Evolutionary conservation across 202 grass and related monocot species (phyloP).

Genomic region (Alloteropsis angusta): DNA sequence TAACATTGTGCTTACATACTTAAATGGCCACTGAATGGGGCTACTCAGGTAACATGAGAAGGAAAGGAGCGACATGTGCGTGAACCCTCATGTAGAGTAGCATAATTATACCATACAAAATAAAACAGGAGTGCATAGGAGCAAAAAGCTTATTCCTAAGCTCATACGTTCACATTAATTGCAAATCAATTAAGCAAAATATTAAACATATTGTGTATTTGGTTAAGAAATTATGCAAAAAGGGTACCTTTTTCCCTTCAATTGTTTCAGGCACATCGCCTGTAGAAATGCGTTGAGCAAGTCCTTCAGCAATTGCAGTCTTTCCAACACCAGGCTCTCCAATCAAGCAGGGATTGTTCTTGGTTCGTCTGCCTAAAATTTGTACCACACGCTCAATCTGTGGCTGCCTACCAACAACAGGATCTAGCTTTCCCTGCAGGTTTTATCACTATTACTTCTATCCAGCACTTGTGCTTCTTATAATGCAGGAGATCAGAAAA

Average conservation of each 20-base stretch:
- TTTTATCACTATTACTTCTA: background rate
- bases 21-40: background rate
- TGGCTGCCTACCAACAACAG: conserved; percentile 69
- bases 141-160: background rate
- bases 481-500: background rate
- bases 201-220: background rate
- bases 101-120: conserved; percentile 9
- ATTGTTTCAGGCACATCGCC: conserved; percentile 90
- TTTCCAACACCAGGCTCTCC: conserved; percentile 89
- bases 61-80: background rate
- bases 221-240: background rate
- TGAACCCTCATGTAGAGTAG: conserved; percentile 9
- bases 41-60: background rate
- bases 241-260: conserved; percentile 73
- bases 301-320: conserved; percentile 84
- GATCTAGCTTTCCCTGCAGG: conserved; percentile 67
- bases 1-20: background rate
- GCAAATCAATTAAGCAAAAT: conserved; percentile 6
- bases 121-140: background rate
- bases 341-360: conserved; percentile 88
- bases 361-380: conserved; percentile 71
- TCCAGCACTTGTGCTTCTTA: background rate
- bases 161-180: background rate
- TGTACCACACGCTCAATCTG: conserved; percentile 73
- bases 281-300: conserved; percentile 65